Conservation (phyloP, 805 yeast genomes). For the Barnettozyma californica region DNA sequence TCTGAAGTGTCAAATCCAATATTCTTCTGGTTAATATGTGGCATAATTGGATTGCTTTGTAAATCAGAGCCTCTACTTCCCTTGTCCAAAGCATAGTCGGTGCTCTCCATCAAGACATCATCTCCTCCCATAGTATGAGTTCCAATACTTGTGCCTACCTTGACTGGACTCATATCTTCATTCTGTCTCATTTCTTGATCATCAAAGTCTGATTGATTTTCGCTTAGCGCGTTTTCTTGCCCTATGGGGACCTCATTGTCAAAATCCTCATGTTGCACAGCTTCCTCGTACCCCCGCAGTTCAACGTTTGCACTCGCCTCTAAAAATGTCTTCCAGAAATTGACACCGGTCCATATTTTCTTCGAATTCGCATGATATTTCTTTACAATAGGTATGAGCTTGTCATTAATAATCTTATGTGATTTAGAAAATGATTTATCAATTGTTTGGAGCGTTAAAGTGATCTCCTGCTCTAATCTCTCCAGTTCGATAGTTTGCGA, state of each 20-base stretch:
- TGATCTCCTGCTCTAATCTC: slow-evolving; percentile 72
- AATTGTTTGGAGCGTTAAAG: slow-evolving; percentile 69
- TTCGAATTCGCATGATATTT: slow-evolving; percentile 53
- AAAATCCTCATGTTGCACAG: slow-evolving; percentile 10
- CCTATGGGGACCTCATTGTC: slow-evolving; percentile 3
- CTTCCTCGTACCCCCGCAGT: slow-evolving; percentile 46
- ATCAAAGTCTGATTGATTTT: slow-evolving; percentile 11
- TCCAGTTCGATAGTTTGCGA: slow-evolving; percentile 39
- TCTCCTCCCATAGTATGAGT: slow-evolving; percentile 6
- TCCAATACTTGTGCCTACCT: slow-evolving; percentile 13
- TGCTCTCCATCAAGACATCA: slow-evolving; percentile 18
- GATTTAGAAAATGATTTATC: slow-evolving; percentile 68
- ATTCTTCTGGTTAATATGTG: slow-evolving; percentile 12
- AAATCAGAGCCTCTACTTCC: slow-evolving; percentile 4
- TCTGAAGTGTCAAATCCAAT: slow-evolving; percentile 26
- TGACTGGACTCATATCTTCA: slow-evolving; percentile 26
- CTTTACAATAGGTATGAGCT: slow-evolving; percentile 61
- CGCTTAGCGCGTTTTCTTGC: background rate
- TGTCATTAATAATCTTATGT: slow-evolving; percentile 61
- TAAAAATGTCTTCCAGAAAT: slow-evolving; percentile 74
- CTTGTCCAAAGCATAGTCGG: slow-evolving; percentile 16
- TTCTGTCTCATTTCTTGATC: slow-evolving; percentile 11
- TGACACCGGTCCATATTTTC: slow-evolving; percentile 58
- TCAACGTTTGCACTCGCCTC: slow-evolving; percentile 71
- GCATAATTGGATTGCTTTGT: slow-evolving; percentile 25